phyloP scores from a whole-genome alignment of 148 eudicot genomes.

The Diospyros kaki region DNA sequence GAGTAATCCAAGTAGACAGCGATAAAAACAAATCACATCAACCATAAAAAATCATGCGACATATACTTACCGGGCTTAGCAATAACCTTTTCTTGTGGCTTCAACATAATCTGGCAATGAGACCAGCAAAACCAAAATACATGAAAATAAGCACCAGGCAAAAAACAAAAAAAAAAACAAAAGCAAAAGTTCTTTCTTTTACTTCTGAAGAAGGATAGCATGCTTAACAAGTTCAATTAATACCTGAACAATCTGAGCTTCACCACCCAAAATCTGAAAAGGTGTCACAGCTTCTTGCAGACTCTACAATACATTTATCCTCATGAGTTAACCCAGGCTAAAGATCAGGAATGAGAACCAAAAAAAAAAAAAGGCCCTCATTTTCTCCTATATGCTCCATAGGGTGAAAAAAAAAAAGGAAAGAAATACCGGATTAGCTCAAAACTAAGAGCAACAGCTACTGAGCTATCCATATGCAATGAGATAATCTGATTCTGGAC shows the following conservation, averaged over 20 bases:
- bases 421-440: background rate
- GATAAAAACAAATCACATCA: slow-evolving; percentile 1
- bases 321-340: slow-evolving; percentile 12
- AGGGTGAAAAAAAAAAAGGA: background rate
- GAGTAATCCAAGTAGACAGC: background rate
- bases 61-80: slow-evolving; percentile 75
- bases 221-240: background rate
- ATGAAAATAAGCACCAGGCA: background rate
- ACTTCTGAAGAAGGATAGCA: background rate
- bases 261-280: slow-evolving; percentile 93
- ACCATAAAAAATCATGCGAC: background rate
- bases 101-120: slow-evolving; percentile 75
- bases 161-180: background rate
- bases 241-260: slow-evolving; percentile 99
- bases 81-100: slow-evolving; percentile 76
- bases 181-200: background rate
- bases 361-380: background rate
- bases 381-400: too few relatives aligned
- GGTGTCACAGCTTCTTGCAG: slow-evolving; percentile 90
- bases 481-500: background rate
- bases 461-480: background rate
- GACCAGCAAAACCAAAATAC: slow-evolving; percentile 12
- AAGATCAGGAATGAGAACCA: background rate
- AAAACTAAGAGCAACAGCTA: background rate
- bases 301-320: slow-evolving; percentile 41